phyloP scores from a whole-genome alignment of 2,329 filamentous ascomycete species.

The Arachnopeziza araneosa region DNA sequence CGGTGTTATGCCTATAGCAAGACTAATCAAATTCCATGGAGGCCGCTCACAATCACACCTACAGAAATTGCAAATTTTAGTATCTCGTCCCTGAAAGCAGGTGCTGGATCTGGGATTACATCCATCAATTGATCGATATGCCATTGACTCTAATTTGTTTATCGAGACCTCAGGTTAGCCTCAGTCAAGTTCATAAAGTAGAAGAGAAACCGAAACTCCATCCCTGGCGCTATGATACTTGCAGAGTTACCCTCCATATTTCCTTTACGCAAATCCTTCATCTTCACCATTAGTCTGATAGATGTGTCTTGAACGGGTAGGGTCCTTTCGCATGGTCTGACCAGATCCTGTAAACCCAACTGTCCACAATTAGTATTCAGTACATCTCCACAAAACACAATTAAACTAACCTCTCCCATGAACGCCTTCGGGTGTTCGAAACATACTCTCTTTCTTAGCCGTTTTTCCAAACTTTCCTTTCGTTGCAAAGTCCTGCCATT shows the following conservation, averaged over 20 bases:
- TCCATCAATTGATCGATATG: constrained; percentile 17
- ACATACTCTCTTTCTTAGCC: constrained; percentile 91
- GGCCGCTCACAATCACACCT: background rate
- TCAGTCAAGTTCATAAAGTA: constrained; percentile 29
- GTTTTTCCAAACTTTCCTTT: constrained; percentile 67
- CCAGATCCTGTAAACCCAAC: constrained; percentile 96
- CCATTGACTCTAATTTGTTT: constrained; percentile 13
- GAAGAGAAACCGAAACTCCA: constrained; percentile 26
- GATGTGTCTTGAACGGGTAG: constrained; percentile 73
- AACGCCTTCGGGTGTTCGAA: constrained; percentile 82
- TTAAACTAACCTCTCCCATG: constrained; percentile 69
- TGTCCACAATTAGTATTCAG: constrained; percentile 36
- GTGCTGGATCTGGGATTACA: constrained; percentile 4
- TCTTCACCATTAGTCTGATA: constrained; percentile 74
- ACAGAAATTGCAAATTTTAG: background rate
- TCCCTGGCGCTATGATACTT: constrained; percentile 29
- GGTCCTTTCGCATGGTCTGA: constrained; percentile 92
- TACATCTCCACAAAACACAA: background rate
- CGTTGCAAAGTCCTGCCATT: constrained; percentile 88
- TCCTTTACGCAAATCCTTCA: constrained; percentile 36
- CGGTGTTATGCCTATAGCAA: no score
- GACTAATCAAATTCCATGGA: no score
- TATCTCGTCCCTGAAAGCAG: background rate
- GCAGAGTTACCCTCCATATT: constrained; percentile 21
- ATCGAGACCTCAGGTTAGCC: constrained; percentile 36